phyloP scores from a whole-genome alignment of 2,329 filamentous ascomycete genomes.

The Talaromyces funiculosus region DNA sequence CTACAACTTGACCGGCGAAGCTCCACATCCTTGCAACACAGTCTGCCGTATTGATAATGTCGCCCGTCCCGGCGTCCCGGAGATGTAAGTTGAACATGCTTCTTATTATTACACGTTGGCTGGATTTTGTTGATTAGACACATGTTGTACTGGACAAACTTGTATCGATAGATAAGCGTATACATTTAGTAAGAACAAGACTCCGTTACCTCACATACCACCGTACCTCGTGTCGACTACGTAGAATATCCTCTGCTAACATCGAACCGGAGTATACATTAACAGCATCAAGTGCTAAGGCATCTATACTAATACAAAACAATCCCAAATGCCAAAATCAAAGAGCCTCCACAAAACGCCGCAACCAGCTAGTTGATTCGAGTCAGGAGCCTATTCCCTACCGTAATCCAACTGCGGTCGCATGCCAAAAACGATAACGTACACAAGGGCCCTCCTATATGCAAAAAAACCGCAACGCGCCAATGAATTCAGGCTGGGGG shows the following conservation, averaged over 20 bases:
- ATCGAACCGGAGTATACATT: not conserved
- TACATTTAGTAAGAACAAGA: not conserved
- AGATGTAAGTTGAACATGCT: not conserved
- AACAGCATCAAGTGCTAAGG: not conserved
- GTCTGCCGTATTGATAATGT: conserved; percentile 22
- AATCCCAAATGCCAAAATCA: not conserved
- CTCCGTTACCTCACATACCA: not conserved
- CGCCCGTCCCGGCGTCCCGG: conserved; percentile 8
- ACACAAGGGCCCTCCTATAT: not conserved
- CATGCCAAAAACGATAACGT: not conserved
- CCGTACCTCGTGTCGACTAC: not conserved
- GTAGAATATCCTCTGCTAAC: not conserved
- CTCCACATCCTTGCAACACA: conserved; percentile 5
- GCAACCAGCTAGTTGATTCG: not conserved
- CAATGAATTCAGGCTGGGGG: not conserved
- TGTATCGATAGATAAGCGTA: not conserved
- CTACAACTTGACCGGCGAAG: conserved; percentile 30
- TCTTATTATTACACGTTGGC: not conserved
- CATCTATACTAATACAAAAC: not conserved
- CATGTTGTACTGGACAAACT: not conserved
- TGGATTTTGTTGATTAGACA: not conserved
- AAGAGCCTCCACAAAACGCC: not conserved
- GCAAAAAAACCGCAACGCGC: not conserved
- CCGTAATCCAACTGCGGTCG: not conserved
- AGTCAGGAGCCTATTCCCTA: not conserved